A percentile compares a stretch with the other conserved stretches of the same genome.
Conservation (phyloP, 139 green algal genomes). For the Picochlorum sp. region DNA sequence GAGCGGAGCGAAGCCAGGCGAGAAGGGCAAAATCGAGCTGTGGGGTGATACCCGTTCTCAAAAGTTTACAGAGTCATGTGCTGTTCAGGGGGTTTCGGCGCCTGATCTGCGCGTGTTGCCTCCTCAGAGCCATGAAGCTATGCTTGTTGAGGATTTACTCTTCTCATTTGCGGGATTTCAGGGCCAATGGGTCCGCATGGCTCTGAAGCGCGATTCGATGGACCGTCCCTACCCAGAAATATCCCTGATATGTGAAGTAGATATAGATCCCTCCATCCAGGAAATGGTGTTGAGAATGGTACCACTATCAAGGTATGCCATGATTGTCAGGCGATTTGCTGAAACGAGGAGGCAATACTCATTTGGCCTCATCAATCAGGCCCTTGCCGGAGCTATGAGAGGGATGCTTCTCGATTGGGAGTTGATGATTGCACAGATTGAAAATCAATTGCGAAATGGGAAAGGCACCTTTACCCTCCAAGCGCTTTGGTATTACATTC, state of each 20-base stretch:
- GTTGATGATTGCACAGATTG: constrained; percentile 79
- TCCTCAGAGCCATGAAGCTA: constrained; percentile 27
- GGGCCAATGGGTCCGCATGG: constrained; percentile 2
- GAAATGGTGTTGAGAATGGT: constrained; percentile 66
- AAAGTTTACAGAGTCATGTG: too few species aligned
- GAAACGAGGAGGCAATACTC: constrained; percentile 51
- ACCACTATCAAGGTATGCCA: constrained; percentile 70
- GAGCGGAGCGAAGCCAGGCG: constrained; percentile 2
- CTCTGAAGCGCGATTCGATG: background rate
- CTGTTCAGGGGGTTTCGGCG: too few species aligned
- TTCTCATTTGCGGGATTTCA: constrained; percentile 65
- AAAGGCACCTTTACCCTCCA: constrained; percentile 52
- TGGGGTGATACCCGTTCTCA: background rate
- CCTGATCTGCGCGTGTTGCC: constrained; percentile 12
- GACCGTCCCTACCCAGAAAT: background rate
- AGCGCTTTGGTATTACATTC: constrained; percentile 63
- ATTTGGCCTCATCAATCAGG: constrained; percentile 55
- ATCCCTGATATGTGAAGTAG: background rate
- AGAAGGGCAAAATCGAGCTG: constrained; percentile 11
- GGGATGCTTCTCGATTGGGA: constrained; percentile 59
- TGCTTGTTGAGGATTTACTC: constrained; percentile 78
- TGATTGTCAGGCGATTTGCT: constrained; percentile 59
- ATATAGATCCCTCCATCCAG: constrained; percentile 38
- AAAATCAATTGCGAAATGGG: constrained; percentile 55
- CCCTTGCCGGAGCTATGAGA: constrained; percentile 60